Base-by-base conservation (phyloP, 2,329 filamentous ascomycete genomes). In the Sporothrix pseudoabietina region DNA sequence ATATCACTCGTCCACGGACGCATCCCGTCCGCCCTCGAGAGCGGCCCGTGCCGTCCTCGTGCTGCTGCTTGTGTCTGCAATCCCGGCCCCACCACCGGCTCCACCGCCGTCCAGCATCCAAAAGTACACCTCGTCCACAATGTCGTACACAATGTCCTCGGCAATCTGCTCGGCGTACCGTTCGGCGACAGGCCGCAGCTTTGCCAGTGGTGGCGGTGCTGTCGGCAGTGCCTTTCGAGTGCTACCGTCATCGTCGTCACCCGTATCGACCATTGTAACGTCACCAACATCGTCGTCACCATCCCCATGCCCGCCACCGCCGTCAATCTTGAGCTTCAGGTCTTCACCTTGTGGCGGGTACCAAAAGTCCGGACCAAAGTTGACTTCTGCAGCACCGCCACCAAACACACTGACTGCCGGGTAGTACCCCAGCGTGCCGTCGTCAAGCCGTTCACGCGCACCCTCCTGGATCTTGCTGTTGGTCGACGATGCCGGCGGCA, bases 341-440 rank as follows among this genome's bases (percentile, higher is more conserved):
- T 69, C 47, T 19, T 69, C 66, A 9, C 66, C 66, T 3, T 47
- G 66, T 3, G 94, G 94, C 19, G 94, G 93, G 79, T 86, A 92
- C 94, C 94, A 98, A 84, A 97, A 98, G 44, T 96, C 87, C 0
- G 94, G 94, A 0, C 96, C 95, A 79, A 99, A 98, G 81, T 98
- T 98, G 78, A 95, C 91, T 81, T 98, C 93, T 19, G 92, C 94
- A 1, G 94, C 92, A 32, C 95, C 96, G 71, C 94, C 95, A 61
- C 92, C 90, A 83, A 98, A 98, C 30, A 96, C 92, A 77, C 94
- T 96, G 26, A 99, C 90, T 30, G 94, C 93, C 1, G 96, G 96
- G 79, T 97, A 97, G 83, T 99, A 99, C 12, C 96, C 97, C 1
- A 98, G 88, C 87, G 96, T 92, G 49, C 95, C 96, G 79, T 99